A percentile compares a stretch with the other conserved stretches of the same genome.
phyloP scores from a whole-genome alignment of 352 stramenopile genomes.

The Pythium myriotylum region DNA sequence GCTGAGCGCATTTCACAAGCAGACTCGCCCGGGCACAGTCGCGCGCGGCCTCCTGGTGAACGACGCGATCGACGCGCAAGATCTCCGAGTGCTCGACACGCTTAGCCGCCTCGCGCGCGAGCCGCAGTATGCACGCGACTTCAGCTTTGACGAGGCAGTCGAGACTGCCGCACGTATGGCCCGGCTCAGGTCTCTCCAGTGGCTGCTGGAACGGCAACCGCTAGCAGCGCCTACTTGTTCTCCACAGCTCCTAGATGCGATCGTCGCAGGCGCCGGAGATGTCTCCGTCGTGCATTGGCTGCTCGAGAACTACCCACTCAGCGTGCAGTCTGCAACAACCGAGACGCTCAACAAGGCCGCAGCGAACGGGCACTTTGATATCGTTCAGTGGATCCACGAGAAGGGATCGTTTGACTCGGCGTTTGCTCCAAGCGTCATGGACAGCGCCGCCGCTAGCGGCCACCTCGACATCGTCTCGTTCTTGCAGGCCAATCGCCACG shows the following conservation, averaged over 20 bases:
- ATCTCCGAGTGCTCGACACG: conserved; percentile 11
- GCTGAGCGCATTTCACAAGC: conserved; percentile 4
- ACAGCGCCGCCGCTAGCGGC: not conserved
- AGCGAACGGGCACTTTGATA: not conserved
- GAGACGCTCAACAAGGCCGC: not conserved
- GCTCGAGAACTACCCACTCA: not conserved
- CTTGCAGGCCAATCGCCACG: not conserved
- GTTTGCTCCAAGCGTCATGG: conserved; percentile 2
- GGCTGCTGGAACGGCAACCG: conserved; percentile 1
- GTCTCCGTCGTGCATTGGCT: not conserved
- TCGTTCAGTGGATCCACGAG: not conserved
- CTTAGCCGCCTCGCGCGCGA: conserved; percentile 4
- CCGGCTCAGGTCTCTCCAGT: not conserved
- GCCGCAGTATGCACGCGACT: conserved; percentile 1
- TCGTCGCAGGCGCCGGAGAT: not conserved
- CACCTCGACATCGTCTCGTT: not conserved
- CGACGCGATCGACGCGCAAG: conserved; percentile 1
- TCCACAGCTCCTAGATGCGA: not conserved
- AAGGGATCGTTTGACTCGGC: not conserved
- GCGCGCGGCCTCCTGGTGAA: not conserved
- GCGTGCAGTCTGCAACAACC: not conserved
- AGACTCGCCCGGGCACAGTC: too few relatives aligned
- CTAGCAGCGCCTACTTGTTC: not conserved
- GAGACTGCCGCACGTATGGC: not conserved
- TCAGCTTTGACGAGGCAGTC: not conserved